phyloP scores from a whole-genome alignment of 2,329 filamentous ascomycete species.

The Sphaerulina vaccinii region DNA sequence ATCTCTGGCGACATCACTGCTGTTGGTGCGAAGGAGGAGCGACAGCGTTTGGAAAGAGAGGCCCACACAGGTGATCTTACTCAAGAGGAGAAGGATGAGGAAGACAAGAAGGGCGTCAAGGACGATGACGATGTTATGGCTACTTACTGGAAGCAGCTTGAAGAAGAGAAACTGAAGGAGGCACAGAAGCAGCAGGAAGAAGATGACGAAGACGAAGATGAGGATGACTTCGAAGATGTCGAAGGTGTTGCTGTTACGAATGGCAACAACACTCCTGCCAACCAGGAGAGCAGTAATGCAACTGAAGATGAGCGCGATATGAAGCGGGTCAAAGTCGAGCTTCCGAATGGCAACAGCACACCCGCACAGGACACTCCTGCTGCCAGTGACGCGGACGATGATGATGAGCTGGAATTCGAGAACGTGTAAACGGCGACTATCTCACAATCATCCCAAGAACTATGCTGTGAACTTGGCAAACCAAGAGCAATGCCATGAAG shows the following conservation, averaged over 20 bases:
- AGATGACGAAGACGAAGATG: constrained; percentile 52
- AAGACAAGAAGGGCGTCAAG: constrained; percentile 36
- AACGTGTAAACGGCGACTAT: constrained; percentile 38
- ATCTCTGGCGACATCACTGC: constrained; percentile 48
- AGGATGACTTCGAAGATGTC: constrained; percentile 56
- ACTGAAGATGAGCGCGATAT: constrained; percentile 48
- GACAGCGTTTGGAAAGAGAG: constrained; percentile 42
- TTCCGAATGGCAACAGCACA: constrained; percentile 35
- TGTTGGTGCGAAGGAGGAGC: constrained; percentile 38
- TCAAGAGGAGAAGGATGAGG: constrained; percentile 50
- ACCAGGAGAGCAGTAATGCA: constrained; percentile 34
- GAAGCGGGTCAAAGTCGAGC: constrained; percentile 61
- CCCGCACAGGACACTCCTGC: constrained; percentile 38
- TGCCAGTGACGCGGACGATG: constrained; percentile 41
- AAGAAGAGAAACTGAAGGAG: constrained; percentile 55
- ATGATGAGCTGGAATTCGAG: constrained; percentile 51
- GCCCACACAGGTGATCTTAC: constrained; percentile 35
- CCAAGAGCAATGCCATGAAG: no score
- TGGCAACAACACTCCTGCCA: constrained; percentile 27
- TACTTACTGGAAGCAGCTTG: constrained; percentile 66
- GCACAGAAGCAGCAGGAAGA: constrained; percentile 48
- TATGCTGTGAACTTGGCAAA: no score
- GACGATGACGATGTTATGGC: constrained; percentile 60
- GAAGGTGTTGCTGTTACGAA: constrained; percentile 39
- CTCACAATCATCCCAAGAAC: not conserved